These are phyloP conservation scores for Nemania sp. DNA, from an alignment of 2,329 filamentous ascomycete species.

Conservation along the genomic window DNA sequence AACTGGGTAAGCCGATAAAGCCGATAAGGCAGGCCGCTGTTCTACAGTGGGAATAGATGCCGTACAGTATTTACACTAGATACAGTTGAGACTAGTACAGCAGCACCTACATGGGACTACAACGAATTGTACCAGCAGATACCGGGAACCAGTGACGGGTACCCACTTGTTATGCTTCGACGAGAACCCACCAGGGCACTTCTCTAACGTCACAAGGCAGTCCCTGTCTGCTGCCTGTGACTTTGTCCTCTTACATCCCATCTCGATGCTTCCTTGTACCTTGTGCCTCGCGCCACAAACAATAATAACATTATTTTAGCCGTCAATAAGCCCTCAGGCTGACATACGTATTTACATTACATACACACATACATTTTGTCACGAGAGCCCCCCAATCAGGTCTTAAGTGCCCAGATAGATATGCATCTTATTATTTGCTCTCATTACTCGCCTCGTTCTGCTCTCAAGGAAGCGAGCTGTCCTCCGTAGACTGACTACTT, in stretches of 20 bases:
- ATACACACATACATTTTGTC: no score
- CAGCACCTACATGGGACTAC: background rate
- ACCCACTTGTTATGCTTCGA: slow-evolving; percentile 30
- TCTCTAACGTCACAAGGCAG: slow-evolving; percentile 43
- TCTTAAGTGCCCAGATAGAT: slow-evolving; percentile 34
- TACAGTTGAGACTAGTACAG: background rate
- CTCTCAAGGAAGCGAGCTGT: slow-evolving; percentile 21
- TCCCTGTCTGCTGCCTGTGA: slow-evolving; percentile 27
- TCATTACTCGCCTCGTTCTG: slow-evolving; percentile 24
- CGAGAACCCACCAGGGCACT: slow-evolving; percentile 26
- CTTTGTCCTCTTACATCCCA: slow-evolving; percentile 15
- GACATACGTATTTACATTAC: no score
- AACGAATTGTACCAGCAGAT: background rate
- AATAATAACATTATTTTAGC: slow-evolving; percentile 1
- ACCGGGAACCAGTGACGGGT: no score
- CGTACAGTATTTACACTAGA: background rate
- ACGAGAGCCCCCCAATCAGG: slow-evolving; percentile 35
- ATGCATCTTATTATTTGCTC: slow-evolving; percentile 39
- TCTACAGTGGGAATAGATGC: background rate
- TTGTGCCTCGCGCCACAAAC: slow-evolving; percentile 24
- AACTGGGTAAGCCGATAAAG: slow-evolving; percentile 38
- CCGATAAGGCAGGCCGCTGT: slow-evolving; percentile 36
- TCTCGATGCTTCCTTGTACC: slow-evolving; percentile 20
- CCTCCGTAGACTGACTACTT: slow-evolving; percentile 28
- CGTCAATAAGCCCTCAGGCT: background rate